A percentile compares a stretch with the other conserved stretches of the same genome.
Evolutionary conservation across 2,329 filamentous ascomycete species (phyloP).

Genomic region (Metarhizium sp.): DNA sequence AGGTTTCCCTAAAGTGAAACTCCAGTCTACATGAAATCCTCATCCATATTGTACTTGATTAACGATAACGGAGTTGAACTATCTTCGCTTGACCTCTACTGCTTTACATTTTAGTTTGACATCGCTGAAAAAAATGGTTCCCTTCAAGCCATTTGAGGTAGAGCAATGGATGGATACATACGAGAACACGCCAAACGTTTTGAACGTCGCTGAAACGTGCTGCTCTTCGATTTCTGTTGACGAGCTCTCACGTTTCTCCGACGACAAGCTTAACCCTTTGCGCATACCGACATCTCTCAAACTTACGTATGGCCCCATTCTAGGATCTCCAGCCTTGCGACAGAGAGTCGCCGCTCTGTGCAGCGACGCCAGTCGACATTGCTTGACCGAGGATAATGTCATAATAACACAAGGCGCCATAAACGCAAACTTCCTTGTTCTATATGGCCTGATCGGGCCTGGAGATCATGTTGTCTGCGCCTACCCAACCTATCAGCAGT

Average conservation of each 20-base stretch:
- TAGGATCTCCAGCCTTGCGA: slow-evolving; percentile 55
- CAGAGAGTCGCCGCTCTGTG: slow-evolving; percentile 47
- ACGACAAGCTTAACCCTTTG: slow-evolving; percentile 34
- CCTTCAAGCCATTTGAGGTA: slow-evolving; percentile 55
- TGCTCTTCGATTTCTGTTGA: slow-evolving; percentile 65
- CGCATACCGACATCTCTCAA: slow-evolving; percentile 41
- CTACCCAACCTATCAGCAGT: slow-evolving; percentile 78
- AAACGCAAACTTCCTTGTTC: slow-evolving; percentile 70
- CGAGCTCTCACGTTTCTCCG: slow-evolving; percentile 51
- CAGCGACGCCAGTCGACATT: slow-evolving; percentile 35
- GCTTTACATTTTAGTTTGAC: not conserved
- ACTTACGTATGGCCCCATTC: slow-evolving; percentile 66
- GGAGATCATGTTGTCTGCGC: slow-evolving; percentile 82
- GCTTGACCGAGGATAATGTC: slow-evolving; percentile 48
- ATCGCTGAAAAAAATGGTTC: slow-evolving; percentile 34
- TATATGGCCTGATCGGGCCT: slow-evolving; percentile 62
- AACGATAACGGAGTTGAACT: not conserved
- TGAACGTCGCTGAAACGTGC: slow-evolving; percentile 75
- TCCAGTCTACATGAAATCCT: no score
- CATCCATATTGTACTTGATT: no score
- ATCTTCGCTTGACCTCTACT: not conserved
- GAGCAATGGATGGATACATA: slow-evolving; percentile 63
- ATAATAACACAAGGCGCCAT: slow-evolving; percentile 75
- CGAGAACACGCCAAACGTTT: slow-evolving; percentile 42
- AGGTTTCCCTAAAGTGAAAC: no score